These are phyloP conservation scores for Murraya koenigii DNA, from an alignment of 345 rosid species.

Conservation along the genomic window DNA sequence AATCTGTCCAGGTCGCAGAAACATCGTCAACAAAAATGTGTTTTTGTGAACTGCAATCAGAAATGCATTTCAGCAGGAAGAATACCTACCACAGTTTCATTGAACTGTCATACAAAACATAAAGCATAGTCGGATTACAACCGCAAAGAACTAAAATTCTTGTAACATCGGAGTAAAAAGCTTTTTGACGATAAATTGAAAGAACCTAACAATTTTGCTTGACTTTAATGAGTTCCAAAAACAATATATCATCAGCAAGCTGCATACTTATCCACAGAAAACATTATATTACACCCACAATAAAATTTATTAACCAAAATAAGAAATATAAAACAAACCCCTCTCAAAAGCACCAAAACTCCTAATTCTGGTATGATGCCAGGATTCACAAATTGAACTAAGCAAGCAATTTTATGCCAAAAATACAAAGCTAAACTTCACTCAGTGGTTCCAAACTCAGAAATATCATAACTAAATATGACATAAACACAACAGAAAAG, in stretches of 20 bases:
- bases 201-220: slow-evolving; percentile 13
- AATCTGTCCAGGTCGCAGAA: slow-evolving; percentile 61
- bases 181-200: slow-evolving; percentile 19
- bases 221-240: background rate
- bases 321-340: background rate
- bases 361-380: background rate
- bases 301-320: background rate
- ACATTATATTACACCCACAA: slow-evolving; percentile 1
- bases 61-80: slow-evolving; percentile 65
- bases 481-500: slow-evolving; percentile 3
- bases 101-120: slow-evolving; percentile 13
- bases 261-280: background rate
- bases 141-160: slow-evolving; percentile 18
- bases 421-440: too few relatives aligned
- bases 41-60: slow-evolving; percentile 55
- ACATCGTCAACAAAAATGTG: slow-evolving; percentile 62
- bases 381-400: slow-evolving; percentile 15
- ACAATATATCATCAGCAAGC: slow-evolving; percentile 11
- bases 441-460: slow-evolving; percentile 3
- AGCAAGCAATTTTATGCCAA: slow-evolving; percentile 12
- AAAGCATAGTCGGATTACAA: slow-evolving; percentile 20
- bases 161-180: slow-evolving; percentile 11
- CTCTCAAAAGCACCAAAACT: slow-evolving; percentile 1
- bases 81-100: slow-evolving; percentile 33
- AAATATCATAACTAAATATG: background rate